These are phyloP conservation scores for Cyclotella atomus DNA, from an alignment of 108 stramenopile species.

Conservation along the genomic window DNA sequence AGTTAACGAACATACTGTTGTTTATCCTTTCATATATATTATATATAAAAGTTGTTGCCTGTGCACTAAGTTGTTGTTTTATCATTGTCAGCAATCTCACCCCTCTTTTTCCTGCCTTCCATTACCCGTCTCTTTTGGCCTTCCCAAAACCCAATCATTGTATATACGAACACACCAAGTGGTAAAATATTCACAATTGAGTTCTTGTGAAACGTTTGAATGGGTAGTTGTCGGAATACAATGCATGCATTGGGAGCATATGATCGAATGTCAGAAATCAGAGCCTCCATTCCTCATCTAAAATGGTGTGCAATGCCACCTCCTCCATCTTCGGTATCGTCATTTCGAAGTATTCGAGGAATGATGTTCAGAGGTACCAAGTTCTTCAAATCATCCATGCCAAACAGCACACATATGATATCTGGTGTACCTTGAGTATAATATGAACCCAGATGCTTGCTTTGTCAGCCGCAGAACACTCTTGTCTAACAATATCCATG, in stretches of 20 bases:
- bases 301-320: slow-evolving; percentile 33
- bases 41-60: no score
- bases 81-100: neutral
- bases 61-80: no score
- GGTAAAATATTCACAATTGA: slow-evolving; percentile 70
- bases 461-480: slow-evolving; percentile 28
- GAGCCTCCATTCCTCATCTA: slow-evolving; percentile 44
- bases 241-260: slow-evolving; percentile 53
- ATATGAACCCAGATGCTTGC: neutral
- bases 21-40: no score
- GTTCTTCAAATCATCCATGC: slow-evolving; percentile 70
- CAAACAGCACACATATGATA: slow-evolving; percentile 64
- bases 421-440: slow-evolving; percentile 53
- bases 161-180: slow-evolving; percentile 60
- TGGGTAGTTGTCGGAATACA: slow-evolving; percentile 62
- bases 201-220: slow-evolving; percentile 68
- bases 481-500: slow-evolving; percentile 57
- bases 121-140: slow-evolving; percentile 64
- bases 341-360: slow-evolving; percentile 2
- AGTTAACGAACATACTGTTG: no score
- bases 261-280: slow-evolving; percentile 52
- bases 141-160: slow-evolving; percentile 67
- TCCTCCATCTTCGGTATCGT: neutral
- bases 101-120: slow-evolving; percentile 24
- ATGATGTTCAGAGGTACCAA: slow-evolving; percentile 47